phyloP scores from a whole-genome alignment of 2,329 filamentous ascomycete genomes.

The Dactylonectria estremocensis region DNA sequence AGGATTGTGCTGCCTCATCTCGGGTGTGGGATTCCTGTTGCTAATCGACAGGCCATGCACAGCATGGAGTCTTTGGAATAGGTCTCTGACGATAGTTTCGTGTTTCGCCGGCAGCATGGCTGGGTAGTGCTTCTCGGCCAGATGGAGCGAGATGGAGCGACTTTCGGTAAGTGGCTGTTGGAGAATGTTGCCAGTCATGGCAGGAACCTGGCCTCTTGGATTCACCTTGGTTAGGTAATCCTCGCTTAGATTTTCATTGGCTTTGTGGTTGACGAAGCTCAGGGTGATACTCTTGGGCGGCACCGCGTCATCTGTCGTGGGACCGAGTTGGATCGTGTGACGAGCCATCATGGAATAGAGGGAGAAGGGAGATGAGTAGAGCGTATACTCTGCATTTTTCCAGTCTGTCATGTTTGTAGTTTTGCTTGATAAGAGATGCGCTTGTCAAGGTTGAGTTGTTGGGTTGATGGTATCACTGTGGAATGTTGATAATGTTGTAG shows the following conservation, averaged over 20 bases:
- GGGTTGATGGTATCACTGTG: not conserved
- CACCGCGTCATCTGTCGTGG: not conserved
- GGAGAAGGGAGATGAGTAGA: constrained; percentile 33
- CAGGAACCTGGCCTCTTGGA: constrained; percentile 31
- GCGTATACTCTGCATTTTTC: constrained; percentile 30
- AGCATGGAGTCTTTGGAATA: constrained; percentile 24
- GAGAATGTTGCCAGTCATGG: constrained; percentile 26
- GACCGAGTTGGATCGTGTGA: constrained; percentile 30
- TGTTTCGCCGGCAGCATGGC: constrained; percentile 24
- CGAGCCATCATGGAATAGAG: constrained; percentile 36
- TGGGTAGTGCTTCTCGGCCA: constrained; percentile 33
- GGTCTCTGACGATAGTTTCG: constrained; percentile 3
- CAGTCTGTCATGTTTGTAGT: constrained; percentile 22
- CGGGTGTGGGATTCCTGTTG: constrained; percentile 24
- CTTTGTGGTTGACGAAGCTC: constrained; percentile 25
- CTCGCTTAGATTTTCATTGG: constrained; percentile 23
- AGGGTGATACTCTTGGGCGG: constrained; percentile 24
- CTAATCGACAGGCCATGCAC: constrained; percentile 29
- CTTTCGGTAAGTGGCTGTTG: constrained; percentile 29
- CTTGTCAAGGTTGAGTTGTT: constrained; percentile 1
- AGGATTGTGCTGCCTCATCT: constrained; percentile 27
- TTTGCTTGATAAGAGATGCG: not conserved
- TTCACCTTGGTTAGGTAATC: constrained; percentile 27
- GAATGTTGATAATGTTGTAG: constrained; percentile 11
- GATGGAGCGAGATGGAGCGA: constrained; percentile 28